Base-by-base conservation (phyloP, 1,284 basidiomycete genomes). In the Apiotrichum sp. region DNA sequence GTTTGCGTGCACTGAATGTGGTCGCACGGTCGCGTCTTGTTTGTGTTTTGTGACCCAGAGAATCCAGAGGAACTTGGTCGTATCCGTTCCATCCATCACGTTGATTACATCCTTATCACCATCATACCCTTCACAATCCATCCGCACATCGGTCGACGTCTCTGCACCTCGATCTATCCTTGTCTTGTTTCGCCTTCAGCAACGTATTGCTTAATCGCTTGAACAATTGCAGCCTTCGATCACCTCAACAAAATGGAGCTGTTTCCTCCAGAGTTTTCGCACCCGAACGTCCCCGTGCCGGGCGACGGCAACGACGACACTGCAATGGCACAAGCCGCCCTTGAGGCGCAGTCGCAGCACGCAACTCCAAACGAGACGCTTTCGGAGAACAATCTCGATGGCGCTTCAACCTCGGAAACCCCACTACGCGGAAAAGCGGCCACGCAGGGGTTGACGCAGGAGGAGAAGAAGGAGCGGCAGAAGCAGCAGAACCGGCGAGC, bases 401-500 rank as follows among this genome's bases (percentile, higher is more conserved):
- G 31, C 6, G 31, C 40, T n/a, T n/a, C n/a, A n/a, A 39, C 38
- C 29, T 22, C 39, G 11, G 58, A 52, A 2, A 33, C 39, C 1
- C 47, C 59, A 4, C 29, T 57, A 9, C 59, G 59, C 1, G 56
- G 56, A 29, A 61, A 61, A 16, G 53, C 53, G 10, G 53, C 53
- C 1, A 55, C 50, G 5, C 53, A 58, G n/a, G 54, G 54, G 3
- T 3, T 66, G 53, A 61, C 61, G 0, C 52, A 49, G 1, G 61
- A 65, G 33, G 66, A 75, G 56, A 74, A 71, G 63, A 73, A 69
- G 61, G 65, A 64, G 36, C 61, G 66, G 22, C 67, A 70, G 55
- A 70, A 65, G 59, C 66, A 66, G 40, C 71, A 72, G 52, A 77
- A 77, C 58, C 60, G 70, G 13, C 62, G 66, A 16, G 75, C 75